Conservation (phyloP, 805 yeast species). For the Starmerella riodocensis region DNA sequence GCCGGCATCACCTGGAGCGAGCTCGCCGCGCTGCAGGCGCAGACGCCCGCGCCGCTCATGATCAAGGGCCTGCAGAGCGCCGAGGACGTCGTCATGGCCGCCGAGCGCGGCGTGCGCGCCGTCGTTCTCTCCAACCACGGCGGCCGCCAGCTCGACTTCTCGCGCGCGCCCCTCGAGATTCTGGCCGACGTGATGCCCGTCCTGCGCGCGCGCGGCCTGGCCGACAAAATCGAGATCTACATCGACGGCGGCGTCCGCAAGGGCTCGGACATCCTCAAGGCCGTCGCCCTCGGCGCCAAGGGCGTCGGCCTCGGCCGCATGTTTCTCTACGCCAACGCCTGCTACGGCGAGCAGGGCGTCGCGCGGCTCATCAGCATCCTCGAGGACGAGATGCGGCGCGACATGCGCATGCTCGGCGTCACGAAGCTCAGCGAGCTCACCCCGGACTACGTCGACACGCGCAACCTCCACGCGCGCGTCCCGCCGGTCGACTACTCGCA, state of each 20-base stretch:
- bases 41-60: constrained; percentile 31
- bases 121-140: constrained; percentile 81
- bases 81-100: constrained; percentile 64
- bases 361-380: constrained; percentile 48
- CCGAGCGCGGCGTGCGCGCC: constrained; percentile 58
- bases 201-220: constrained; percentile 23
- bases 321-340: constrained; percentile 58
- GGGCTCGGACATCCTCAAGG: constrained; percentile 63
- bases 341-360: constrained; percentile 69
- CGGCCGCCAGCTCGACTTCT: constrained; percentile 73
- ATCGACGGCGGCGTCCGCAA: constrained; percentile 69
- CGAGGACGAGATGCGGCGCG: constrained; percentile 55
- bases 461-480: constrained; percentile 30
- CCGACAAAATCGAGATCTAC: constrained; percentile 44
- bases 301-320: constrained; percentile 69
- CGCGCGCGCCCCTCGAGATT: constrained; percentile 58
- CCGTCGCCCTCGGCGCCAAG: constrained; percentile 61
- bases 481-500: constrained; percentile 12
- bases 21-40: constrained; percentile 27
- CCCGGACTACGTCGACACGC: constrained; percentile 47
- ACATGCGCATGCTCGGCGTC: constrained; percentile 70
- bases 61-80: constrained; percentile 72
- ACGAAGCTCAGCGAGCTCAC: constrained; percentile 47
- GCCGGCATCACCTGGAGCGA: constrained; percentile 29
- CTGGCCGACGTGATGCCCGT: constrained; percentile 54